Evolutionary conservation across 345 rosid species (phyloP), one percentile per base, ranked within the genome.

Genomic region (Syzygium grande): DNA sequence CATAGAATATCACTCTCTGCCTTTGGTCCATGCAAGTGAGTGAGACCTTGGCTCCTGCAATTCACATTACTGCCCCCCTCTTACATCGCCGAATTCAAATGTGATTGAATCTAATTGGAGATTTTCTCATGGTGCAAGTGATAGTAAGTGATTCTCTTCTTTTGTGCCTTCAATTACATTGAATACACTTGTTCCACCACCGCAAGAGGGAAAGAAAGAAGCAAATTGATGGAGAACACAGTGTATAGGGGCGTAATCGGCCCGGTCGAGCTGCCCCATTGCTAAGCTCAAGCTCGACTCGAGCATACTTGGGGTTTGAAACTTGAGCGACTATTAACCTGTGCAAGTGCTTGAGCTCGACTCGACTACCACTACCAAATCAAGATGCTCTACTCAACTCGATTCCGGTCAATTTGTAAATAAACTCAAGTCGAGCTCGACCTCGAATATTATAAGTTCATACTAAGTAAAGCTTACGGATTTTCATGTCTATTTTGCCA

Each of bases 21-120:
- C 99, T 93, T 13, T 94, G 95, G 86, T 95, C 99, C 93, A 92
- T 89, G 89, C 99, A 96, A 15, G 95, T 93, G 9, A 94, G 87
- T 9, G 96, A 93, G 51, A 96, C 97, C 86, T 73, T 92, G 38
- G 92, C 89, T 43, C 96, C 99, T 96, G 90, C 90, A 52, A 73
- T 55, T 12, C 13, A 41, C 41, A 13, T 34, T 9, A 11, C 46
- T 34, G 80, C 23, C 46, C 46, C 46, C 43, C 46, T 68, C 17
- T 68, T 68, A 68, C 80, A 34, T 68, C 1, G 1, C 13, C 4
- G 80, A 30, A 68, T 34, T 68, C 9, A 34, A 34, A 68, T 23
- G 7, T 9, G 79, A 34, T 68, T 17, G 46, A 34, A 9, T 17
- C 25, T 68, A 3, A 38, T 17, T 9, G 22, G 8, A 0, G 17